Conservation (phyloP, 2,329 filamentous ascomycete genomes). For the Tolypocladium cylindrosporum region DNA sequence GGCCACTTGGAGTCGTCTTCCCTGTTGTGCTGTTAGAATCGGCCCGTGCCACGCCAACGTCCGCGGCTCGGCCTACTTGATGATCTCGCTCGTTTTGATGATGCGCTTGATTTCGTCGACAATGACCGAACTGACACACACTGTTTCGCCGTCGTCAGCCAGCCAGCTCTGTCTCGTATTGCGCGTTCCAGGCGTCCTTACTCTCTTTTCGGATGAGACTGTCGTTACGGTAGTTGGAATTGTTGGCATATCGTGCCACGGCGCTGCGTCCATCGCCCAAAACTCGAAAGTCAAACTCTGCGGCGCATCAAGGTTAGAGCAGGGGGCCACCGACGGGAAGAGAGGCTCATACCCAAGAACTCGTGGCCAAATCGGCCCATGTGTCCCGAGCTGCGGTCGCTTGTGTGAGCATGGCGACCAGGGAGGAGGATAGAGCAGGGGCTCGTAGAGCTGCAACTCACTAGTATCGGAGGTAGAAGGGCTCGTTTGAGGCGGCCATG, state of each 20-base stretch:
- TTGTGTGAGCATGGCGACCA: not conserved
- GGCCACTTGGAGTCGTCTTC: constrained; percentile 99
- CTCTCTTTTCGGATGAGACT: constrained; percentile 99
- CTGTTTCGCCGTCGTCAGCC: constrained; percentile 34
- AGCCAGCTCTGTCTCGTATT: not conserved
- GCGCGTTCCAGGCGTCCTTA: constrained; percentile 34
- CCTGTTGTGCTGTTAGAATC: constrained; percentile 32
- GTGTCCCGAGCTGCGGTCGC: constrained; percentile 70
- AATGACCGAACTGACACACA: constrained; percentile 89
- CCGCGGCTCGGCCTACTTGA: constrained; percentile 56
- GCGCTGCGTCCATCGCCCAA: constrained; percentile 89
- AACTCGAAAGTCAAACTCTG: constrained; percentile 94
- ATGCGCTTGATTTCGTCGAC: constrained; percentile 95
- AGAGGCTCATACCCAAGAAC: constrained; percentile 62
- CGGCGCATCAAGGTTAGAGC: not conserved
- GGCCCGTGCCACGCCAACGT: not conserved
- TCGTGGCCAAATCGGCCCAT: constrained; percentile 96
- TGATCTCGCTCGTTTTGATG: constrained; percentile 92
- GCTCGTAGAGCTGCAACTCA: constrained; percentile 37
- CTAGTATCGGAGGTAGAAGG: constrained; percentile 98
- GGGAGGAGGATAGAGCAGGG: not conserved
- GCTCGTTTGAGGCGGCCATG: constrained; percentile 63
- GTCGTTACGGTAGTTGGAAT: constrained; percentile 98
- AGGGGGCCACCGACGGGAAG: not conserved
- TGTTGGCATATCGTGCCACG: constrained; percentile 94